Base-by-base conservation (phyloP, 169 alveolate genomes). In the Plasmodium vivax region DNA sequence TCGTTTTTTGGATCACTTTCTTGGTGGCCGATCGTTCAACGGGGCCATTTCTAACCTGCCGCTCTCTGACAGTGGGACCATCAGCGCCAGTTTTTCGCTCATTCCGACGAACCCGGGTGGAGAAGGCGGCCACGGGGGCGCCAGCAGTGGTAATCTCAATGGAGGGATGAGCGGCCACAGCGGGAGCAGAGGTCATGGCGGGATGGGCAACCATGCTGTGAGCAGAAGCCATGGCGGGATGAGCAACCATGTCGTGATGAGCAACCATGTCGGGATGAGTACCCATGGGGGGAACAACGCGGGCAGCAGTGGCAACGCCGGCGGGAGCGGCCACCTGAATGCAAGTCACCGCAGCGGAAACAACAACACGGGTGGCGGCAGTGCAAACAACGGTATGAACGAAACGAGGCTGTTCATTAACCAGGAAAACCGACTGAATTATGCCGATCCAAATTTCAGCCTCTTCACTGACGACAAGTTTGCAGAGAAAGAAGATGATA, bases 401-500 rank as follows among this genome's bases (percentile, higher is more conserved):
- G 73, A 74, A 12, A n/a, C 90, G 8, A 43, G 90, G 51, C 73
- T 80, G 30, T 80, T 79, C 34, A 6, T 80, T 58, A 68, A 45
- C 34, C 71, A 90, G 27, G 84, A 79, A 43, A 90, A 90, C 16
- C 81, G 94, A 80, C 5, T 54, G 27, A 90, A 80, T 58, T 34
- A 79, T 58, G 45, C 30, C 47, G 90, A 90, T 80, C 71, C 68
- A 36, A 80, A 80, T 43, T 90, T 79, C 73, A 47, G 80, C 27
- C 75, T 90, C 12, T 54, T 74, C 84, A 79, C 47, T 80, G 94
- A 90, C 82, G 90, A 90, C 19, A 90, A 80, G 51, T 62, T 23
- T 27, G 82, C 82, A 80, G 94, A 90, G 36, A 90, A 68, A 74
- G 97, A 95, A 79, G 88, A 84, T 45, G 90, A 93, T 45, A 43